Evolutionary conservation across 2,329 filamentous ascomycete genomes (phyloP), one percentile per base, ranked within the genome.

Genomic region (Fusarium sp.): DNA sequence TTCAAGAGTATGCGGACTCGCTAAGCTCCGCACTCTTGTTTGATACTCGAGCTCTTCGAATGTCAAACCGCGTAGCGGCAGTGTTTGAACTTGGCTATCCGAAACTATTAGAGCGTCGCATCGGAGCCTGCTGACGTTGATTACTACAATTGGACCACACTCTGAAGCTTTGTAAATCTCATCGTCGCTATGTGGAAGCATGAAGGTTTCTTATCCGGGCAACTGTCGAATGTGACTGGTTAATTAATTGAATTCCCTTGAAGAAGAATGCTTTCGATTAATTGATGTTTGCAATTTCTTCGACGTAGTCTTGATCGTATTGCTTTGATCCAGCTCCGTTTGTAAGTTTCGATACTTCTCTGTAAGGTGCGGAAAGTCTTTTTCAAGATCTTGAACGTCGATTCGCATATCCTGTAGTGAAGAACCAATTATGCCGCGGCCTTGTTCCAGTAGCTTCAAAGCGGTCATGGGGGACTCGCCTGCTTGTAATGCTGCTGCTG

Each of bases 401-500:
- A 33, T 56, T 0, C 53, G 45, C 13, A 56, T 56, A 5, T 56
- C 45, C 3, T 51, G 23, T 3, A 56, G 45, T 3, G 45, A 56
- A 6, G 33, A 14, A 1, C 45, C 45, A 6, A 56, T 56, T 15
- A 56, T 56, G 8, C 53, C 33, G 0, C 45, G 35, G 2, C 53
- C 45, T 33, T 40, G 45, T 23, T 56, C 45, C 0, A 56, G 53
- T 0, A 56, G 25, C 1, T 51, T 22, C 1, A 56, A 11, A 7
- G 53, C 45, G 2, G 9, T 20, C 25, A 51, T 40, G 0, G 45
- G 13, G 0, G 53, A 40, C 3, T 33, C 19, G 0, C 25, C 25
- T 0, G 11, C 25, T 51, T 33, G 25, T 0, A 56, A 14, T 3
- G 53, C 53, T 8, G 45, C 45, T 2, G 53, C 53, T 2, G 53